Evolutionary conservation across 169 alveolate genomes (phyloP).

Genomic region (Cyclospora cayetanensis): DNA sequence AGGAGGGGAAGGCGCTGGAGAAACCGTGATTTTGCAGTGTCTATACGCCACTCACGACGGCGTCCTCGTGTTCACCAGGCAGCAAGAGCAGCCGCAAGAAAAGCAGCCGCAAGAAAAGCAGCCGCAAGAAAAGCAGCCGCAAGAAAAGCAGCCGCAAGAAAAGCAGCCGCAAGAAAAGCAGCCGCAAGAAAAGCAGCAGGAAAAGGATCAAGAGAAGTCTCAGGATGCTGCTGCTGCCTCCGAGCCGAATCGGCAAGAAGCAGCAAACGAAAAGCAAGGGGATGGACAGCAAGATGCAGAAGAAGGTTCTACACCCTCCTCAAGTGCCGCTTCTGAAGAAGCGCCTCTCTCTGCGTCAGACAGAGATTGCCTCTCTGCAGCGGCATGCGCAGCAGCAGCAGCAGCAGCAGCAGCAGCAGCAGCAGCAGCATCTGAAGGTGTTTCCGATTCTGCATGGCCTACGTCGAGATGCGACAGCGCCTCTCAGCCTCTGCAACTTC

Average conservation of each 20-base stretch:
- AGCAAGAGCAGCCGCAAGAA: slow-evolving; percentile 6
- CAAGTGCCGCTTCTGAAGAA: neutral
- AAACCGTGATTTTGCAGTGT: slow-evolving; percentile 10
- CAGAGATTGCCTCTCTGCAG: neutral
- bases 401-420: neutral
- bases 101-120: neutral
- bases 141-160: neutral
- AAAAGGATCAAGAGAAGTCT: neutral
- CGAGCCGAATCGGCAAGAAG: neutral
- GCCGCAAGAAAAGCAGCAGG: neutral
- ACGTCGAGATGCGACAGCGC: neutral
- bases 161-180: neutral
- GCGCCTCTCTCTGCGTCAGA: neutral
- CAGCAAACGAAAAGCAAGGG: no score
- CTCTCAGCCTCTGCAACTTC: neutral
- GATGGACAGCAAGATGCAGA: no score
- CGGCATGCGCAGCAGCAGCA: neutral
- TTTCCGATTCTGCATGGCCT: neutral
- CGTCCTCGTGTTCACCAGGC: neutral
- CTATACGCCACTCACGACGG: slow-evolving; percentile 39
- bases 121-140: neutral
- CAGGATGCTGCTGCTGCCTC: neutral
- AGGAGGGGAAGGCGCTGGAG: neutral
- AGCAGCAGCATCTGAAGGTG: neutral
- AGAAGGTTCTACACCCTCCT: neutral